Evolutionary conservation across 2,329 filamentous ascomycete genomes (phyloP).

Genomic region (Penicillium verrucosum): DNA sequence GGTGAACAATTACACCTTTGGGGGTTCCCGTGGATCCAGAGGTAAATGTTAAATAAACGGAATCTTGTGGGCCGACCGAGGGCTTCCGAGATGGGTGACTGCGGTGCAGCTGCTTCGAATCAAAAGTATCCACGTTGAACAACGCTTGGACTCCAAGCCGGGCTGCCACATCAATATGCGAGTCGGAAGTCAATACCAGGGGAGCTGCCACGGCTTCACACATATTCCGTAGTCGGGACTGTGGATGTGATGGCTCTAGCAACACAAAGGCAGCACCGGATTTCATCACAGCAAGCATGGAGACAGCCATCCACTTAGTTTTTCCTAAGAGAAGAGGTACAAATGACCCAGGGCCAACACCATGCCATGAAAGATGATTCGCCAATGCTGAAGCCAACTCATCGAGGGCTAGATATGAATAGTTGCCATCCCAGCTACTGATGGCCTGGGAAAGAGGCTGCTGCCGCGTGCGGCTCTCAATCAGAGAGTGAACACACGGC

Average conservation of each 20-base stretch:
- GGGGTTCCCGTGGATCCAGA: conserved; percentile 41
- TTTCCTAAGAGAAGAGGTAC: conserved; percentile 8
- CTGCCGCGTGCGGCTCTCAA: neutral
- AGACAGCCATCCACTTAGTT: conserved; percentile 16
- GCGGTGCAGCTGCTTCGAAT: neutral
- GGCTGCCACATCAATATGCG: neutral
- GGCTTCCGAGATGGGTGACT: neutral
- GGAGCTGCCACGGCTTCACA: neutral
- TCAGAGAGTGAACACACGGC: conserved; percentile 1
- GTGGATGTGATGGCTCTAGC: conserved; percentile 7
- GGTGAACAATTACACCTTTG: conserved; percentile 4
- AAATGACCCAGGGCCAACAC: neutral
- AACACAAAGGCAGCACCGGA: conserved; percentile 31
- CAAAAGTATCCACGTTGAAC: neutral
- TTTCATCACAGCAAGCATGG: conserved; percentile 31
- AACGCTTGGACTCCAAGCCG: neutral
- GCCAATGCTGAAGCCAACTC: neutral
- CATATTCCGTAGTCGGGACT: neutral
- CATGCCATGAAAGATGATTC: neutral
- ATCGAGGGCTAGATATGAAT: conserved; percentile 6
- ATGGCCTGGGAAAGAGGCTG: neutral
- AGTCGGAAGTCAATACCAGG: neutral
- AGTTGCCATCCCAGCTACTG: conserved; percentile 10
- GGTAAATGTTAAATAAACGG: conserved; percentile 55
- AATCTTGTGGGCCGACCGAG: conserved; percentile 29